A percentile compares a stretch with the other conserved stretches of the same genome.
phyloP scores from a whole-genome alignment of 305 asterid genomes.

The Solanum hybrid region DNA sequence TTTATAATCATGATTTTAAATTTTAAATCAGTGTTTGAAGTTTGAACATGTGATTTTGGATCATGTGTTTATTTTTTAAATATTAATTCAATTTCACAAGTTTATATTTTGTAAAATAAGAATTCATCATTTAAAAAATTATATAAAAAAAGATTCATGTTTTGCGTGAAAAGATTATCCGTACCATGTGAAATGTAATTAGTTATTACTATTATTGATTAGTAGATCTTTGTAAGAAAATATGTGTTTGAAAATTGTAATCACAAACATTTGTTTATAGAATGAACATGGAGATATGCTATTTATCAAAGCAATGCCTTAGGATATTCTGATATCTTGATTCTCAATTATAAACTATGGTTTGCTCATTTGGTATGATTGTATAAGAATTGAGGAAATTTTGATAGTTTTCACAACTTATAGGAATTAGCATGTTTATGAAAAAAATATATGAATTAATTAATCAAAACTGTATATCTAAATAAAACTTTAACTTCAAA shows the following conservation, averaged over 20 bases:
- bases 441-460: too few species aligned
- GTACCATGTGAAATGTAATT: background rate
- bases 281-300: background rate
- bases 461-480: too few species aligned
- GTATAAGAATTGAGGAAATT: too few species aligned
- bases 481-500: background rate
- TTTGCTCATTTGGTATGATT: background rate
- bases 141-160: background rate
- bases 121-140: background rate
- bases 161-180: background rate
- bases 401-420: too few species aligned
- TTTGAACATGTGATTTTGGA: background rate
- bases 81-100: too few species aligned
- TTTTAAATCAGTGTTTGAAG: background rate
- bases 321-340: too few species aligned
- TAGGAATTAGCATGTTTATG: rapidly evolving
- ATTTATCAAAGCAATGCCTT: background rate
- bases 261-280: background rate
- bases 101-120: too few species aligned
- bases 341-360: too few species aligned
- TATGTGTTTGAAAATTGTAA: background rate
- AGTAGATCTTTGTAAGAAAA: background rate
- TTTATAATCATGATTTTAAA: background rate
- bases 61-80: too few species aligned
- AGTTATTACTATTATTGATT: background rate